Evolutionary conservation across 2,329 filamentous ascomycete genomes (phyloP).

Genomic region (Neophaeococcomyces mojaviensis): DNA sequence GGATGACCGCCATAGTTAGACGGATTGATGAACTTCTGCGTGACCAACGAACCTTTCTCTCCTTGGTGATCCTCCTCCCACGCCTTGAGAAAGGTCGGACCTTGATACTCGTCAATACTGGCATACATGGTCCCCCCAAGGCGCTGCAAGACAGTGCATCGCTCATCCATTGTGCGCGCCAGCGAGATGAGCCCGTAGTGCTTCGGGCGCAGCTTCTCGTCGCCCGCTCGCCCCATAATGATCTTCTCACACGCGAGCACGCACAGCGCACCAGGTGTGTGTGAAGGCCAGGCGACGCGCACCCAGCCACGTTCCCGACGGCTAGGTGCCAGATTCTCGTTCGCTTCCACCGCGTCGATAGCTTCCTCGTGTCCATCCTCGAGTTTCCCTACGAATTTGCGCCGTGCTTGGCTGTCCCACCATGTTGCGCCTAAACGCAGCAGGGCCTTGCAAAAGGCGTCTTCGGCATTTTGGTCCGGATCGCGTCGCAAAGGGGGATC

Average conservation of each 20-base stretch:
- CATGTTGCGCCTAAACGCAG: constrained; percentile 16
- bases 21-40: background rate
- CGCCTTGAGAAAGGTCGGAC: constrained; percentile 10
- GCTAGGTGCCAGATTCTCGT: constrained; percentile 13
- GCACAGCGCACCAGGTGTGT: constrained; percentile 7
- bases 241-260: constrained; percentile 13
- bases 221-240: constrained; percentile 9
- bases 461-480: constrained; percentile 9
- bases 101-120: constrained; percentile 11
- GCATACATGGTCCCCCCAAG: constrained; percentile 11
- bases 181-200: constrained; percentile 8
- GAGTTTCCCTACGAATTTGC: constrained; percentile 13
- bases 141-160: constrained; percentile 9
- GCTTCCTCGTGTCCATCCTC: constrained; percentile 13
- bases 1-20: constrained; percentile 1
- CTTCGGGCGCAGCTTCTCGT: constrained; percentile 10
- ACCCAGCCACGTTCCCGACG: constrained; percentile 10
- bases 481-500: constrained; percentile 9
- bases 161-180: constrained; percentile 15
- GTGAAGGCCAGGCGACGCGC: constrained; percentile 1
- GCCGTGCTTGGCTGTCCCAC: constrained; percentile 14
- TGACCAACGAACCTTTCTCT: constrained; percentile 10
- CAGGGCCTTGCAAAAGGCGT: constrained; percentile 10
- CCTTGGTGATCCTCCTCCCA: constrained; percentile 11
- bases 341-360: constrained; percentile 12